Base-by-base conservation (phyloP, 345 rosid species). In the Citrus maxima region DNA sequence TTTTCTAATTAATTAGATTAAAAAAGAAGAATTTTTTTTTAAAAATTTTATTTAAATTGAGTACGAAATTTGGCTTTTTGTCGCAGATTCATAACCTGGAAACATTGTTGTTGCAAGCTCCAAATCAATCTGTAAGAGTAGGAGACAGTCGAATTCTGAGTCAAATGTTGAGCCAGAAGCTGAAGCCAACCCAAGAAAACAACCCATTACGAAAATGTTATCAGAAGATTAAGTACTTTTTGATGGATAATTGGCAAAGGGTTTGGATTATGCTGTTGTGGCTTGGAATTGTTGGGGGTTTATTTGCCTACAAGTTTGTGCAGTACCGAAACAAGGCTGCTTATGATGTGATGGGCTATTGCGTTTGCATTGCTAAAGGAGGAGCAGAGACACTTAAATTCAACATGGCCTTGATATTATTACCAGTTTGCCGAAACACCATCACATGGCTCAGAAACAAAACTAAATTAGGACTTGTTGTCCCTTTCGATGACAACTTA, bases 391-490 rank as follows among this genome's bases (percentile, higher is more conserved):
- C 91, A 0, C 90, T 86, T 37, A 94, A 92, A 71, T 90, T 94
- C 92, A 94, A 94, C 83, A 94, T 94, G 98, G 97, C 97, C 40
- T 84, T 94, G 75, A 92, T 94, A 63, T 77, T 94, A 38, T 74
- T 92, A 4, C 97, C 98, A 3, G 93, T 92, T 16, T 94, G 97
- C 83, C 86, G 98, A 4, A 94, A 94, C 80, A 92, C 95, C 72
- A 94, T 94, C 46, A 94, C 98, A 55, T 92, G 98, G 98, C 92
- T 94, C 10, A 82, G 98, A 80, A 92, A 91, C 90, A 94, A 92
- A 84, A 92, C 95, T 56, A 93, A 89, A 83, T 72, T 94, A 70
- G 93, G 98, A 1, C 75, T 64, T 22, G 86, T 77, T 5, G 95
- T 94, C 46, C 98, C 98, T 5, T 92, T 94, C 46, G 98, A 94